Percentiles rank a stretch among this genome's conserved stretches.
These are phyloP conservation scores for Volutella citrinella DNA, from an alignment of 2,329 filamentous ascomycete species.

Conservation along the genomic window DNA sequence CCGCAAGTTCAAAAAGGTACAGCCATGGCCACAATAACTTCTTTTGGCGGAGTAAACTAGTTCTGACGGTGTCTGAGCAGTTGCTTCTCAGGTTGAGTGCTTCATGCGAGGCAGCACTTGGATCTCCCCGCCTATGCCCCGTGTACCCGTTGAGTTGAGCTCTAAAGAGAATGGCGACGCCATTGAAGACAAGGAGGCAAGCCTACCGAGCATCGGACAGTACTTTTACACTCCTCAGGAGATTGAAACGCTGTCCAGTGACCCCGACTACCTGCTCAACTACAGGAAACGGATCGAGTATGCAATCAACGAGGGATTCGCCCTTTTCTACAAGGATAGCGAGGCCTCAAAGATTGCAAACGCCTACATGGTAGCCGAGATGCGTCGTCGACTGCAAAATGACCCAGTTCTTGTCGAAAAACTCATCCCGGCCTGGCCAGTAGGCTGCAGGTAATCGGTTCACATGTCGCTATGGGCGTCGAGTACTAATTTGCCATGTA, in stretches of 20 bases:
- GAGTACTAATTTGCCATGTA: no score
- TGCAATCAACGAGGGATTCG: background rate
- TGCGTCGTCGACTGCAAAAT: background rate
- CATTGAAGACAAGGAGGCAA: background rate
- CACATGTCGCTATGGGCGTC: no score
- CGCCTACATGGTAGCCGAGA: background rate
- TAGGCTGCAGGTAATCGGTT: background rate
- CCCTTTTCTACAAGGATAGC: background rate
- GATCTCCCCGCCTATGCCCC: background rate
- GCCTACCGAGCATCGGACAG: background rate
- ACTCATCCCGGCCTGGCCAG: background rate
- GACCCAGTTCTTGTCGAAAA: background rate
- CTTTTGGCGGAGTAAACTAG: no score
- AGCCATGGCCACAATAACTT: background rate
- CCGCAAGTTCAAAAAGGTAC: background rate
- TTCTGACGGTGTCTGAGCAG: no score
- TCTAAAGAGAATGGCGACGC: no score
- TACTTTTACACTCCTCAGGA: background rate
- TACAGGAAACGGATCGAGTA: background rate
- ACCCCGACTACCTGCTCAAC: background rate
- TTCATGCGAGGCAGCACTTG: background rate
- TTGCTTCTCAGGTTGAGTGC: background rate
- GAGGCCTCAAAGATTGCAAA: background rate
- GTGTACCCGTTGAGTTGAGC: no score
- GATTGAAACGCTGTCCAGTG: background rate